phyloP scores from a whole-genome alignment of 441 rosid species.

The Gossypium trilobum region DNA sequence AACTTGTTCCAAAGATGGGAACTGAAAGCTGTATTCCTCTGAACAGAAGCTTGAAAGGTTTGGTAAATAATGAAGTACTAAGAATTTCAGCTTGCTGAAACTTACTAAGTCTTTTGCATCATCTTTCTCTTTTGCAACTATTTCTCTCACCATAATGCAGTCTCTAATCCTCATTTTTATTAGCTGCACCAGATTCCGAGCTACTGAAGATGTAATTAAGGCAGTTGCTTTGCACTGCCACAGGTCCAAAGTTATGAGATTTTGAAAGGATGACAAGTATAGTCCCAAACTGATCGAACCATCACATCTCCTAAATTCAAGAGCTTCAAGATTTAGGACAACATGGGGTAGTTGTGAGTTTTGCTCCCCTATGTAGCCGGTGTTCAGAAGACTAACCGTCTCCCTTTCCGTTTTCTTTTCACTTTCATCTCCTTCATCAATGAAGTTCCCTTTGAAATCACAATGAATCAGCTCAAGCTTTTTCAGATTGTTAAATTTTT shows the following conservation, averaged over 20 bases:
- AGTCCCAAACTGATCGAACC: conserved; percentile 9
- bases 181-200: conserved; percentile 20
- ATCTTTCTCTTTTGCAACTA: conserved; percentile 7
- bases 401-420: neutral
- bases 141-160: conserved; percentile 14
- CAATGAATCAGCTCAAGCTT: conserved; percentile 1
- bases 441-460: neutral
- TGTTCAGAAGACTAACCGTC: neutral
- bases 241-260: conserved; percentile 17
- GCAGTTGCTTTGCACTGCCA: conserved; percentile 18
- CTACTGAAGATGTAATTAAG: conserved; percentile 19
- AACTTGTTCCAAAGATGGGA: conserved; percentile 21
- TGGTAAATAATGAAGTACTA: conserved; percentile 17
- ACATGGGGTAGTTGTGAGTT: conserved; percentile 5
- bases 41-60: conserved; percentile 25
- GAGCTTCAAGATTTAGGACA: neutral
- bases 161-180: conserved; percentile 6
- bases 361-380: neutral
- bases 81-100: conserved; percentile 13
- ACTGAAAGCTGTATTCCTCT: conserved; percentile 2
- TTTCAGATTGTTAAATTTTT: neutral
- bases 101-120: neutral
- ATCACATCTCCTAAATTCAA: conserved; percentile 12
- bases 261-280: conserved; percentile 6
- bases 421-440: neutral